Conservation (phyloP, 2,329 filamentous ascomycete species). For the Zalaria obscura region DNA sequence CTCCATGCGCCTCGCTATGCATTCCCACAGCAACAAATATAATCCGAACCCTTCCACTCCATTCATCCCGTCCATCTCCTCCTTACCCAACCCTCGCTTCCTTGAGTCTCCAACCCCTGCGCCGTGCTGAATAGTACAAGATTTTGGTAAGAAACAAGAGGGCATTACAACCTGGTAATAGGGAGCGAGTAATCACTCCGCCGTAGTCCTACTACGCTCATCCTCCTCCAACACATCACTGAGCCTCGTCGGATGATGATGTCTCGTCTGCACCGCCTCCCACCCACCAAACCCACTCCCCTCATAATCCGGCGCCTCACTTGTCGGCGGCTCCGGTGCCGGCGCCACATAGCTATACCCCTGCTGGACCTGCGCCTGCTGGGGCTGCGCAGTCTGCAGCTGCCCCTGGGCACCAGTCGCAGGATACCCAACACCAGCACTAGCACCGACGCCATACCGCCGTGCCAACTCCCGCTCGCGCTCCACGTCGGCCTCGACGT, state of each 20-base stretch:
- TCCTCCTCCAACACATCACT: constrained; percentile 84
- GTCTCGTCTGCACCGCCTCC: constrained; percentile 57
- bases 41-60: too few relatives aligned
- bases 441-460: constrained; percentile 25
- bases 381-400: constrained; percentile 14
- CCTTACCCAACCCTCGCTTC: too few relatives aligned
- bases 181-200: constrained; percentile 3
- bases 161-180: too few relatives aligned
- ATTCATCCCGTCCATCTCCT: too few relatives aligned
- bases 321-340: constrained; percentile 6
- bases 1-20: too few relatives aligned
- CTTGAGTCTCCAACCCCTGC: too few relatives aligned
- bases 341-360: constrained; percentile 5
- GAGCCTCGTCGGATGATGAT: constrained; percentile 76
- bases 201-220: constrained; percentile 34
- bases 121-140: too few relatives aligned
- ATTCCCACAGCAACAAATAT: too few relatives aligned
- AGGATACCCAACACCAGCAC: constrained; percentile 9
- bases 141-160: too few relatives aligned
- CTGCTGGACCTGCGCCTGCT: constrained; percentile 4
- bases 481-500: constrained; percentile 35
- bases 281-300: constrained; percentile 50
- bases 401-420: constrained; percentile 15
- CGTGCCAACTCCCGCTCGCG: constrained; percentile 33
- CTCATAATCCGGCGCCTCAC: constrained; percentile 18